These are phyloP conservation scores for Hymenoscyphus linearis DNA, from an alignment of 2,329 filamentous ascomycete genomes.

Conservation along the genomic window DNA sequence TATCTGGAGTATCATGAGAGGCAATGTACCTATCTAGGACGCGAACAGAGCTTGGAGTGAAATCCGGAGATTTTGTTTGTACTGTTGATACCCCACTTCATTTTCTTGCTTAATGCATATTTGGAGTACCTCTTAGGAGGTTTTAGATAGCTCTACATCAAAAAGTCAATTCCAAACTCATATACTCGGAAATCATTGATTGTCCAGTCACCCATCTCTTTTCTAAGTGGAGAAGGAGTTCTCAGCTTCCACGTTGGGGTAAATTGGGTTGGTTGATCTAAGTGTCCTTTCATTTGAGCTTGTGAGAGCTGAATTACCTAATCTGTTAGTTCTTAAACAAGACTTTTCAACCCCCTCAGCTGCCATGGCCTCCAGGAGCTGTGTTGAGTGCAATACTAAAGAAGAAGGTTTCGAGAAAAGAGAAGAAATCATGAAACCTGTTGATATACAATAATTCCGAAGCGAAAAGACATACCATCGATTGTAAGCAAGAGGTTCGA, in stretches of 20 bases:
- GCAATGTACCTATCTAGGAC: slow-evolving; percentile 27
- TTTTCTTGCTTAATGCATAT: slow-evolving; percentile 22
- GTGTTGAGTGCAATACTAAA: no score
- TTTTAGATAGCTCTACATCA: slow-evolving; percentile 29
- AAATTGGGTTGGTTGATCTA: background rate
- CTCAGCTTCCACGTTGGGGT: background rate
- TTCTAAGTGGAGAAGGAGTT: background rate
- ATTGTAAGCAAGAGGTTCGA: no score
- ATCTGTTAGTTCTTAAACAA: background rate
- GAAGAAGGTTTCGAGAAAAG: no score
- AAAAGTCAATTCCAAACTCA: slow-evolving; percentile 27
- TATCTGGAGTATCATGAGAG: slow-evolving; percentile 31
- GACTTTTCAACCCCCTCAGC: no score
- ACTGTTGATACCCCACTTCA: slow-evolving; percentile 28
- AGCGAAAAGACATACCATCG: no score
- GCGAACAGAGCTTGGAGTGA: slow-evolving; percentile 20
- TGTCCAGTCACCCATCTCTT: background rate
- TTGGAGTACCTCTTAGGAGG: slow-evolving; percentile 20
- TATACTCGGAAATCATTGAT: background rate
- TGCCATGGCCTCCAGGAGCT: no score
- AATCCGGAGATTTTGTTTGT: slow-evolving; percentile 13
- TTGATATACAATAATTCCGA: no score
- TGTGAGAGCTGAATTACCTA: background rate
- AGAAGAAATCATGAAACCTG: no score
- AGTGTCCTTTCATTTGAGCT: background rate